Conservation (phyloP, 352 stramenopile species). For the Phytophthora hybrid region DNA sequence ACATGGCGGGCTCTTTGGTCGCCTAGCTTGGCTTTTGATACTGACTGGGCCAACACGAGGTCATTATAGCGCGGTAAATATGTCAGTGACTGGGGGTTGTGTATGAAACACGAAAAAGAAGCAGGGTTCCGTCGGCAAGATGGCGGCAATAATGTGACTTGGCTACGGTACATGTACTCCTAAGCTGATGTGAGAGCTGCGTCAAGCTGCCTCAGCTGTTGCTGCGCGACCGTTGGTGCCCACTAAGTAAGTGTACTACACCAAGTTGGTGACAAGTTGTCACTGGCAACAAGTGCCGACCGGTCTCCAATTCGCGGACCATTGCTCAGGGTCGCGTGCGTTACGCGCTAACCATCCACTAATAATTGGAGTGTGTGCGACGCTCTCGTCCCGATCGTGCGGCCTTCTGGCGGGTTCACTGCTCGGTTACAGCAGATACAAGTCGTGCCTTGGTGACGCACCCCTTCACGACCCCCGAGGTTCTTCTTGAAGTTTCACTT, state of each 20-base stretch:
- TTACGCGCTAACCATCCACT: not conserved
- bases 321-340: conserved; percentile 11
- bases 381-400: not conserved
- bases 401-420: not conserved
- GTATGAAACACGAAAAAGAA: not conserved
- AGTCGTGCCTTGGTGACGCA: not conserved
- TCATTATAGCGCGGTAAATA: not conserved
- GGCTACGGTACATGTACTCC: too few species aligned
- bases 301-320: conserved; percentile 2
- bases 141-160: too few species aligned
- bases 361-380: not conserved
- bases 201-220: too few species aligned
- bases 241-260: too few species aligned
- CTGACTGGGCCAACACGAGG: not conserved
- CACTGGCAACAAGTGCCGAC: not conserved
- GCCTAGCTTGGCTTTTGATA: not conserved
- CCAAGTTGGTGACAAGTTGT: not conserved
- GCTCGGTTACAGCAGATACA: not conserved
- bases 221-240: too few species aligned
- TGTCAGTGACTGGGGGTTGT: not conserved
- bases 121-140: too few species aligned
- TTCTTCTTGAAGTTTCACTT: conserved; percentile 4
- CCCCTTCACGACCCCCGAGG: conserved; percentile 3
- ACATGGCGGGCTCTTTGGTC: conserved; percentile 44
- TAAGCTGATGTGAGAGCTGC: too few species aligned